Percentiles rank a stretch among this genome's conserved stretches.
phyloP scores from a whole-genome alignment of 2,329 filamentous ascomycete genomes.

The Bipolaris oryzae region DNA sequence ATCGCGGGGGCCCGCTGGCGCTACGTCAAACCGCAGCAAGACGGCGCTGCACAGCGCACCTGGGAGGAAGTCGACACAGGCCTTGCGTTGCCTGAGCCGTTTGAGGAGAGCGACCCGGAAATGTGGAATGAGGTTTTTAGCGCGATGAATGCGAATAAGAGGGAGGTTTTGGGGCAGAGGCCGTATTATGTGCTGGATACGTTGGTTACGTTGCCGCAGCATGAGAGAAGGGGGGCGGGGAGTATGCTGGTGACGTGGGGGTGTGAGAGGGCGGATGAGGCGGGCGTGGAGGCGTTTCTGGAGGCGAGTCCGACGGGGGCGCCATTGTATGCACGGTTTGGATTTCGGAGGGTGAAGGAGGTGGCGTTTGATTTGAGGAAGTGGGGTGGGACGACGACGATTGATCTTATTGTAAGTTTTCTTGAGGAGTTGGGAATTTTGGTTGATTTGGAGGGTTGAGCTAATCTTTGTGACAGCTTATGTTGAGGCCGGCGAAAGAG shows the following conservation, averaged over 20 bases:
- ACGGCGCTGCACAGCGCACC: slow-evolving; percentile 24
- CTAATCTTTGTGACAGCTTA: too few relatives aligned
- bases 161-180: slow-evolving; percentile 28
- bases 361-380: slow-evolving; percentile 40
- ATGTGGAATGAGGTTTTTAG: slow-evolving; percentile 29
- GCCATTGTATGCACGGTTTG: slow-evolving; percentile 42
- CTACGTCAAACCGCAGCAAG: slow-evolving; percentile 26
- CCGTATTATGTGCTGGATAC: slow-evolving; percentile 41
- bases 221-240: slow-evolving; percentile 43
- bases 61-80: slow-evolving; percentile 38
- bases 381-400: slow-evolving; percentile 34
- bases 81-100: slow-evolving; percentile 30
- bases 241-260: slow-evolving; percentile 43
- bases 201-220: slow-evolving; percentile 38
- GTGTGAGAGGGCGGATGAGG: slow-evolving; percentile 38
- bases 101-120: slow-evolving; percentile 35
- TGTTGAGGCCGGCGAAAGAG: too few relatives aligned
- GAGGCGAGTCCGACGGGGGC: slow-evolving; percentile 43
- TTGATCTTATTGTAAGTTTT: slow-evolving; percentile 40
- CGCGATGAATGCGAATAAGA: slow-evolving; percentile 33
- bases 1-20: slow-evolving; percentile 42
- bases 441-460: too few relatives aligned
- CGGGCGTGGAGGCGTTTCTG: slow-evolving; percentile 39
- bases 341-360: slow-evolving; percentile 35
- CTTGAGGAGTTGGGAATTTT: too few relatives aligned